Evolutionary conservation across 164 flowering plant species (phyloP).

Genomic region (Santalum album): DNA sequence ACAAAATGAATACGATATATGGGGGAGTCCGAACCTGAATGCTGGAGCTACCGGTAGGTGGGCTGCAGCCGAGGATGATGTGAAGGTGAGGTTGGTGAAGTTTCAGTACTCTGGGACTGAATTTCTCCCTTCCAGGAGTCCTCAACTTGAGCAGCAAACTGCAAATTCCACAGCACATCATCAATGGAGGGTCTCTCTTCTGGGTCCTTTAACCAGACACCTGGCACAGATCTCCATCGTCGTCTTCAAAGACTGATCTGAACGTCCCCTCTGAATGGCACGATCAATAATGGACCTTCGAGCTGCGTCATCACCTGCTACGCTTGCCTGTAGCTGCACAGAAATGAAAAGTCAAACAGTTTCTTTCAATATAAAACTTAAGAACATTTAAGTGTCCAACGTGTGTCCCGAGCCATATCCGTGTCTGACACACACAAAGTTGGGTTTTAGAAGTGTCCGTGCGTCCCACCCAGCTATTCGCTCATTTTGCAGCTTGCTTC

Average conservation of each 20-base stretch:
- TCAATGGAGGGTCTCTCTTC: conserved; percentile 78
- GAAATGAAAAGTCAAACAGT: background rate
- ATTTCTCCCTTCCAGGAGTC: conserved; percentile 53
- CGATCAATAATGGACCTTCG: conserved; percentile 51
- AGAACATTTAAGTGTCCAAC: too few species aligned
- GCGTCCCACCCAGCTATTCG: too few species aligned
- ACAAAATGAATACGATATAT: too few species aligned
- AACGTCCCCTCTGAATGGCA: conserved; percentile 25
- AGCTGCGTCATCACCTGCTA: conserved; percentile 33
- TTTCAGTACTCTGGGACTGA: conserved; percentile 64
- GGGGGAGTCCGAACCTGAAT: conserved; percentile 1
- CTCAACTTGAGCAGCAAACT: conserved; percentile 93
- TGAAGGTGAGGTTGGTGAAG: conserved; percentile 43
- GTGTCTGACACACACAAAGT: background rate
- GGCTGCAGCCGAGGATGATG: conserved; percentile 19
- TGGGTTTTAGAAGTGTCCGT: too few species aligned
- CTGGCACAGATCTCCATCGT: conserved; percentile 63
- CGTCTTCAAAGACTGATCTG: conserved; percentile 70
- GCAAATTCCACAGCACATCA: conserved; percentile 94
- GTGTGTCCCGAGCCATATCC: conserved; percentile 10
- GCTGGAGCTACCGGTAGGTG: conserved; percentile 8
- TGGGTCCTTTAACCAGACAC: conserved; percentile 50
- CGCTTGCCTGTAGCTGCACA: conserved; percentile 40
- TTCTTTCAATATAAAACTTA: too few species aligned
- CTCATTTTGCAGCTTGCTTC: too few species aligned